A percentile compares a stretch with the other conserved stretches of the same genome.
Conservation (phyloP, 139 green algal species). For the Choricystis sp. region DNA sequence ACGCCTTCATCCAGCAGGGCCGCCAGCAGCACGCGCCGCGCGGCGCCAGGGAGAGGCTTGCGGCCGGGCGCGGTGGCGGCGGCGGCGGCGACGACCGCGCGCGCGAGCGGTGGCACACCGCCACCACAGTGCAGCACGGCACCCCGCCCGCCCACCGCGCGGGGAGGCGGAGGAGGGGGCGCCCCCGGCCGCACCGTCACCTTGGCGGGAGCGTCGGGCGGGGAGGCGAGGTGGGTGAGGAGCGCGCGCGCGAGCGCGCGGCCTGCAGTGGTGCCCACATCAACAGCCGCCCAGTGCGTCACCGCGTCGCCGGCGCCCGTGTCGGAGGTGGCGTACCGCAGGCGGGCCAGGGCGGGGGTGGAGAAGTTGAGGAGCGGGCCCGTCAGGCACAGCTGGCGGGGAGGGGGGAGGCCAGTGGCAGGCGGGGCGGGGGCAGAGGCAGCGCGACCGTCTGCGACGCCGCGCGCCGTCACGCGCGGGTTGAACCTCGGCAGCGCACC, state of each 20-base stretch:
- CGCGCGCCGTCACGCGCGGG: conserved; percentile 11
- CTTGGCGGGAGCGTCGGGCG: not conserved
- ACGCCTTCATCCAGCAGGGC: not conserved
- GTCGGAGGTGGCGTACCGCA: conserved; percentile 9
- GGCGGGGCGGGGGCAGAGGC: not conserved
- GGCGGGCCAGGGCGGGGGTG: not conserved
- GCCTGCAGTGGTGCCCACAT: conserved; percentile 19
- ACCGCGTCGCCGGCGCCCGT: conserved; percentile 5
- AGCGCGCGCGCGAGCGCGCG: not conserved
- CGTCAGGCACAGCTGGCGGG: conserved; percentile 9
- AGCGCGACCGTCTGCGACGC: not conserved
- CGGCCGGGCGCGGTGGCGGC: not conserved
- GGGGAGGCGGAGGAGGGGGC: conserved; percentile 8
- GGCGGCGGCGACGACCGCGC: not conserved
- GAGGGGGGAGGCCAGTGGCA: not conserved
- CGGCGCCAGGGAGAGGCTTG: not conserved
- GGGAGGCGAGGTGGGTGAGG: not conserved
- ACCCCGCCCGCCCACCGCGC: conserved; percentile 10
- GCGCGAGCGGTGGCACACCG: not conserved
- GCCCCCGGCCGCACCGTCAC: not conserved
- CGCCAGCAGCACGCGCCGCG: not conserved
- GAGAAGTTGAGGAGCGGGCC: not conserved
- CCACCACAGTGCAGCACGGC: conserved; percentile 23
- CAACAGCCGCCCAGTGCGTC: conserved; percentile 47
- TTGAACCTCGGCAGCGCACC: conserved; percentile 22